Conservation (phyloP, 192 early-diverging fungal genomes). For the Backusella mclennaniae region DNA sequence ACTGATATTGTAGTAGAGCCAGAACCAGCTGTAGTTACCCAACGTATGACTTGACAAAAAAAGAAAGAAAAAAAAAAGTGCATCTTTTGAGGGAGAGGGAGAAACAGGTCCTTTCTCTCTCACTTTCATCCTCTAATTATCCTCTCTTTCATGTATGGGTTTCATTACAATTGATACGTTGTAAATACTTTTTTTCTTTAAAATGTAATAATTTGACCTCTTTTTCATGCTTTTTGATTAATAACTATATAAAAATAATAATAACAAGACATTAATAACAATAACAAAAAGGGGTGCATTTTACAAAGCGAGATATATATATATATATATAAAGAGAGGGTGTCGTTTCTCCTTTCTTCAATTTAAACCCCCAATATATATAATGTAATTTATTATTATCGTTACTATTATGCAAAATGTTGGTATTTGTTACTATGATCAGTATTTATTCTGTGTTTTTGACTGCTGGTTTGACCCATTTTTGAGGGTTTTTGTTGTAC, state of each 20-base stretch:
- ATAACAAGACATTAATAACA: not conserved
- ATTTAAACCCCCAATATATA: too few relatives aligned
- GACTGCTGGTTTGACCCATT: not conserved
- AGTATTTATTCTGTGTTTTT: not conserved
- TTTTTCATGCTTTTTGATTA: not conserved
- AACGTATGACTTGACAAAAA: not conserved
- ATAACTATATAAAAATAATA: not conserved
- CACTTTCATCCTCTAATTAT: not conserved
- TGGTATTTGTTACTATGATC: too few relatives aligned
- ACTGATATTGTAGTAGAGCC: not conserved
- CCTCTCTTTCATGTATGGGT: not conserved
- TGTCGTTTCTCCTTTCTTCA: too few relatives aligned
- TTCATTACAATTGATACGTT: not conserved
- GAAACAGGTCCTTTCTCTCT: not conserved
- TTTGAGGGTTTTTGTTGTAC: slow-evolving; percentile 15
- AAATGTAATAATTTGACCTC: not conserved
- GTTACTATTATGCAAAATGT: not conserved
- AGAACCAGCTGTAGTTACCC: not conserved
- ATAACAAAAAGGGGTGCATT: too few relatives aligned
- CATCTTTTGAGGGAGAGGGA: not conserved
- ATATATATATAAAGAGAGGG: too few relatives aligned
- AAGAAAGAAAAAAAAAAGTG: not conserved
- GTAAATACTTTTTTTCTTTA: not conserved
- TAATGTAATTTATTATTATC: too few relatives aligned
- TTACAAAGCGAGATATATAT: too few relatives aligned